phyloP scores from a whole-genome alignment of 169 alveolate genomes.

The Plasmodium adleri region DNA sequence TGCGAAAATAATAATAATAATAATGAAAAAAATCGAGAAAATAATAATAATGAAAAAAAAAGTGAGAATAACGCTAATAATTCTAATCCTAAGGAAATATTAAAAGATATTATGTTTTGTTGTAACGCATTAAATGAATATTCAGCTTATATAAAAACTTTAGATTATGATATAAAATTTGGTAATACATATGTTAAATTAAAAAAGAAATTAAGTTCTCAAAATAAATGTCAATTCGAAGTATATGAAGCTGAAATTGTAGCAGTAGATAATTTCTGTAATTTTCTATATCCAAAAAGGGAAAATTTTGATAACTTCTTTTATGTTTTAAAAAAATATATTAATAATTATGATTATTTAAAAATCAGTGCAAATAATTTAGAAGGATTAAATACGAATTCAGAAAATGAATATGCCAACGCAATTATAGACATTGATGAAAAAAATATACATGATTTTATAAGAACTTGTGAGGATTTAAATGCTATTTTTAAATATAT shows the following conservation, averaged over 20 bases:
- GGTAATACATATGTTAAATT: conserved; percentile 58
- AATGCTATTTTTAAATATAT: conserved; percentile 27
- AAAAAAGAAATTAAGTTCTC: conserved; percentile 67
- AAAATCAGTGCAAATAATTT: conserved; percentile 11
- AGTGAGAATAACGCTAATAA: neutral
- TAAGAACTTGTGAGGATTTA: conserved; percentile 17
- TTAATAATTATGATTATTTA: conserved; percentile 60
- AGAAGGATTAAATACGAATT: neutral
- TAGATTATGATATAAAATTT: conserved; percentile 69
- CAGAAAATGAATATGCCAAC: neutral
- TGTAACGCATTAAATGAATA: conserved; percentile 30
- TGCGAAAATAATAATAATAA: neutral
- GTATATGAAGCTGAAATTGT: conserved; percentile 73
- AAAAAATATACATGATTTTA: conserved; percentile 37
- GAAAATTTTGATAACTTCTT: conserved; percentile 46
- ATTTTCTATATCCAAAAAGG: conserved; percentile 18
- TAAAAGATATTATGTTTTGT: neutral
- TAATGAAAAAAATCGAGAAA: neutral
- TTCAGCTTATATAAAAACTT: conserved; percentile 19
- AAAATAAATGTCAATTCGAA: conserved; percentile 74
- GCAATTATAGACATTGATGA: conserved; percentile 17
- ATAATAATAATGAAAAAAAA: neutral
- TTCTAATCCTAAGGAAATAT: too few relatives aligned
- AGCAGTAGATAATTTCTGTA: conserved; percentile 52
- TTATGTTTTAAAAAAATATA: conserved; percentile 29